phyloP scores from a whole-genome alignment of 73 alveolate genomes.

The Paramecium pentaurelia region DNA sequence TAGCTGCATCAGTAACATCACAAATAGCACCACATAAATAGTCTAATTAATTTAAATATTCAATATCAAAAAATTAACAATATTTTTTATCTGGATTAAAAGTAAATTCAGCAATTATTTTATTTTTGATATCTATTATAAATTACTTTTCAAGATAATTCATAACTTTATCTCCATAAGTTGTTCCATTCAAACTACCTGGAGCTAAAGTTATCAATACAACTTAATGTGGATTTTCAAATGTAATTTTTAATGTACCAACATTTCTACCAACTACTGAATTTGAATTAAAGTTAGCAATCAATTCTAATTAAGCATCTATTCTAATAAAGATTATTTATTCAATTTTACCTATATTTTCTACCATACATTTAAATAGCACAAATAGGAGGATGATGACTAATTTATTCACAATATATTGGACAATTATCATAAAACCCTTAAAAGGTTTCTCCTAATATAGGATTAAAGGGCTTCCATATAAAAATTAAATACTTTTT shows the following conservation, averaged over 20 bases:
- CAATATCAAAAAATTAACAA: background rate
- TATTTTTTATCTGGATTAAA: constrained; percentile 55
- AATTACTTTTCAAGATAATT: constrained; percentile 32
- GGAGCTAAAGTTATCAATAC: constrained; percentile 37
- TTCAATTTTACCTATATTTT: background rate
- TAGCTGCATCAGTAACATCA: constrained; percentile 37
- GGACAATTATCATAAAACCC: constrained; percentile 70
- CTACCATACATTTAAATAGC: constrained; percentile 21
- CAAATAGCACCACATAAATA: constrained; percentile 52
- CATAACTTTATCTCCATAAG: constrained; percentile 58
- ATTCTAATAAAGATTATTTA: background rate
- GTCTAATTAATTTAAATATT: background rate
- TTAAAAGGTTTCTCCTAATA: constrained; percentile 86
- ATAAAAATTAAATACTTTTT: background rate
- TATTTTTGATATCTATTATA: constrained; percentile 15
- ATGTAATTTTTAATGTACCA: constrained; percentile 39
- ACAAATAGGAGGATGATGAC: constrained; percentile 72
- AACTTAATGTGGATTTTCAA: constrained; percentile 48
- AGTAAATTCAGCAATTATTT: constrained; percentile 11
- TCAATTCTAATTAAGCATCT: constrained; percentile 46
- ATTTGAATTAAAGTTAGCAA: constrained; percentile 60
- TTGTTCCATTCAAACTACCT: constrained; percentile 55
- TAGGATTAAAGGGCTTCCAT: constrained; percentile 82
- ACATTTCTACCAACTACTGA: constrained; percentile 55
- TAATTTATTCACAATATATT: constrained; percentile 55